Percentiles rank a stretch among this genome's conserved stretches.
phyloP scores from a whole-genome alignment of 1,284 basidiomycete genomes.

The Ustilago trichophora region DNA sequence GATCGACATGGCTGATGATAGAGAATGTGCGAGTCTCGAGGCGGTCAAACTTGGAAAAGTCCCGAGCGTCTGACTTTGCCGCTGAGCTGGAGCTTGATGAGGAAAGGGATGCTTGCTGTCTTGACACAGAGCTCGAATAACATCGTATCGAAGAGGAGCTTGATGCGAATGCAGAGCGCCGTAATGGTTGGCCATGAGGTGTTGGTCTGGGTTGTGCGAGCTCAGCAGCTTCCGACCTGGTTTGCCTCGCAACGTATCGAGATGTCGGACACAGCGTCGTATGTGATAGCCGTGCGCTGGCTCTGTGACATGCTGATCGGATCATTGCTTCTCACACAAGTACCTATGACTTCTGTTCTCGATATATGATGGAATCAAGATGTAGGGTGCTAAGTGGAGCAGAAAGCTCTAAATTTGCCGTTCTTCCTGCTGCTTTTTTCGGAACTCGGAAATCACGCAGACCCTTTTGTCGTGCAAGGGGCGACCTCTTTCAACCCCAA shows the following conservation, averaged over 20 bases:
- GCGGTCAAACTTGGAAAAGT: conserved; percentile 39
- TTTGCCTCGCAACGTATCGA: background rate
- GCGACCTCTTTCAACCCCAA: no score
- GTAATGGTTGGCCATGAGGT: no score
- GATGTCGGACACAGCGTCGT: background rate
- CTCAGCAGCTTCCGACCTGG: background rate
- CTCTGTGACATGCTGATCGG: conserved; percentile 28
- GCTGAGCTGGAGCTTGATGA: background rate
- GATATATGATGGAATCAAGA: background rate
- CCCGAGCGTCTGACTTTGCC: background rate
- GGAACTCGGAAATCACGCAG: conserved; percentile 8
- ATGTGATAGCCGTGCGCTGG: background rate
- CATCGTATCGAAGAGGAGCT: background rate
- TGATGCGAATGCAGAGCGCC: background rate
- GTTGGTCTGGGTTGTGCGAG: background rate
- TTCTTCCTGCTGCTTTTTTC: conserved; percentile 9
- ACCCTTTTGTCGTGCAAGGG: background rate
- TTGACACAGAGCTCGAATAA: conserved; percentile 4
- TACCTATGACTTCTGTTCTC: no score
- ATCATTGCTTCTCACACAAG: no score
- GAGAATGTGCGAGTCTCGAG: conserved; percentile 61
- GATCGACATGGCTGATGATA: conserved; percentile 66
- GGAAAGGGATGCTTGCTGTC: background rate
- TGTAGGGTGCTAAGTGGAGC: conserved; percentile 2
- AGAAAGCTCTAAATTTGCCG: conserved; percentile 9